Evolutionary conservation across 2,329 filamentous ascomycete species (phyloP), one percentile per base, ranked within the genome.

Genomic region (Fusarium marasasianum): DNA sequence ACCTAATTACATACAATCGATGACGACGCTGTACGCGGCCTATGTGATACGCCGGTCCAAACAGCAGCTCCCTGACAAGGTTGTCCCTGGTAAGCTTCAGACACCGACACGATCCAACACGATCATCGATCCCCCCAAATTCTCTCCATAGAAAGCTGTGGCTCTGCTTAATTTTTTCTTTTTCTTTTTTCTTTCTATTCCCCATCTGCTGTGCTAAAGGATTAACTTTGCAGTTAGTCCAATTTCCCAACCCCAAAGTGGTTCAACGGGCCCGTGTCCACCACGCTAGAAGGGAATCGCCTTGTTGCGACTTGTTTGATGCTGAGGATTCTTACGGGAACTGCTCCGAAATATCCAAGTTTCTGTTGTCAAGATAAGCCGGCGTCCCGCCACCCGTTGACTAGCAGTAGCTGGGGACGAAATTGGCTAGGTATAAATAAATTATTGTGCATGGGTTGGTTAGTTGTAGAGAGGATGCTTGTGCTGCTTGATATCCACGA

Each of bases 1-100:
- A 66, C 53, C 17, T 18, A 18, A 37, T 37, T 37, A 37, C 35
- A 35, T 37, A 18, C 35, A 63, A 57, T 72, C 64, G 50, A 74
- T 74, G 72, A 74, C 72, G 72, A 74, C 61, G 69, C 48, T 69
- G 35, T 51, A 75, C 72, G 68, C 53, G 72, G 72, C 72, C 71
- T 60, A 14, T 56, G 56, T 55, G 58, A 69, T 74, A 58, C 43
- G 35, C 43, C 35, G 41, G 59, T 58, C 35, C 48, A 51, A 31
- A 37, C 37, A 59, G 40, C 64, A 68, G 47, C 55, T 69, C 44
- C 47, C 38, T 45, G 26, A 45, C 71, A 58, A 58, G 71, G 57
- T 37, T 57, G 31, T 66, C 58, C 71, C 71, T 68, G 62, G 54
- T 60, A 58, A 29, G 44, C 38, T 44, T 72, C 37, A 62, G 59